Evolutionary conservation across 306 rosid genomes (phyloP), one percentile per base, ranked within the genome.

Genomic region (Fagus crenata): DNA sequence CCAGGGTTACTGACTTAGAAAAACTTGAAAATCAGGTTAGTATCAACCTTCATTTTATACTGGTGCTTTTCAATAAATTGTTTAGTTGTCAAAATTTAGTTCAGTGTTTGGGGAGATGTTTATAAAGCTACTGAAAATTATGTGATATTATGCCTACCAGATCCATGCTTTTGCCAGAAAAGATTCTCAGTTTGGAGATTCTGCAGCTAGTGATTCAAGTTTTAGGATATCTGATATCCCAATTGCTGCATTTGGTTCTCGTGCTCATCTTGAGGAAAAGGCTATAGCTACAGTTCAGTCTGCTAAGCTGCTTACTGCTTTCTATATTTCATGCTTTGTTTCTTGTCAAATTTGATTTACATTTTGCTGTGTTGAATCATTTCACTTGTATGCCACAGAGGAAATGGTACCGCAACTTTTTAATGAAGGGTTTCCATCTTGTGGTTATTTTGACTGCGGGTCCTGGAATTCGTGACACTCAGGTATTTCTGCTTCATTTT

Each of bases 361-460:
- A 49, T 53, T n/a, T 76, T n/a, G 14, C 46, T 49, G 67, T 71
- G 43, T 78, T 82, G 74, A 88, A 61, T 64, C 61, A 61, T 67
- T 82, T 90, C 1, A 22, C 74, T 69, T 87, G 64, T 55, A 71
- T 53, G 60, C 75, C 88, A 39, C 92, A 94, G 98, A 89, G 98
- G 81, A 94, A 90, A 89, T 89, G 93, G 96, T 82, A 90, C 85
- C 94, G 98, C 78, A 94, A 94, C 74, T 90, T 90, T 83, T 92
- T 94, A 85, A 94, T 94, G 98, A 94, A 88, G 89, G 97, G 98
- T 77, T 94, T 94, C 84, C 96, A 94, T 90, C 90, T 94, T 69
- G 96, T 92, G 82, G 98, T 94, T 84, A 94, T 94, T 74, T 54
- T 94, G 89, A 86, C 97, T 71, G 96, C 98, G 40, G 98, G 98